Evolutionary conservation across 108 stramenopile species (phyloP), one percentile per base, ranked within the genome.

Genomic region (Cyclotella sp.): DNA sequence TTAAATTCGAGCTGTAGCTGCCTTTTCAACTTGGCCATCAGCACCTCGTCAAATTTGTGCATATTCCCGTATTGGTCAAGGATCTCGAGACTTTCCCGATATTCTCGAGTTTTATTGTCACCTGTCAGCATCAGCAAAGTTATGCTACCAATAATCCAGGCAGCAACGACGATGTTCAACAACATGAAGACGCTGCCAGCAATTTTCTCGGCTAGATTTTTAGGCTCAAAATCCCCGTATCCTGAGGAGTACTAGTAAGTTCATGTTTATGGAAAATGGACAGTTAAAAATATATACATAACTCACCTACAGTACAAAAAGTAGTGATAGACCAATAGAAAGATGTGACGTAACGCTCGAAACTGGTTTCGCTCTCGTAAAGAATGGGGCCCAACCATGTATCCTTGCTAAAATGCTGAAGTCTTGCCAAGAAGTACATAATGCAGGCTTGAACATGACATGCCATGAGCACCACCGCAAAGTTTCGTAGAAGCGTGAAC

Each of bases 281-380:
- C 1, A 63, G 12, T 22, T 54, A n/a, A 7, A 54, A 54, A 54
- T 19, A 54, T 19, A n/a, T 7, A n/a, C 21, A 22, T 57, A n/a
- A 40, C 61, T 63, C 18, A 51, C 74, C 76, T 4, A 87, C 86
- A 14, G 86, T 87, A 26, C 73, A 72, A 64, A 87, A 87, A 5
- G 86, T 87, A 2, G 81, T 82, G 27, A 87, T 72, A 26, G 81
- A 69, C 81, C 75, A 79, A 79, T 87, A 87, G 19, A 87, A 63
- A 26, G 79, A 55, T 51, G 84, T 85, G 13, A 87, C 66, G 65
- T 87, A 87, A 14, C 68, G 72, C 46, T 87, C 81, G 68, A 85
- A 69, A 40, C 62, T 68, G 9, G 57, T 78, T 63, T 79, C 68
- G 18, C 47, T 70, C 21, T 65, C 26, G 24, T 68, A 66, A 34